These are phyloP conservation scores for Suillus americanus DNA, from an alignment of 768 basidiomycete genomes.

Conservation along the genomic window DNA sequence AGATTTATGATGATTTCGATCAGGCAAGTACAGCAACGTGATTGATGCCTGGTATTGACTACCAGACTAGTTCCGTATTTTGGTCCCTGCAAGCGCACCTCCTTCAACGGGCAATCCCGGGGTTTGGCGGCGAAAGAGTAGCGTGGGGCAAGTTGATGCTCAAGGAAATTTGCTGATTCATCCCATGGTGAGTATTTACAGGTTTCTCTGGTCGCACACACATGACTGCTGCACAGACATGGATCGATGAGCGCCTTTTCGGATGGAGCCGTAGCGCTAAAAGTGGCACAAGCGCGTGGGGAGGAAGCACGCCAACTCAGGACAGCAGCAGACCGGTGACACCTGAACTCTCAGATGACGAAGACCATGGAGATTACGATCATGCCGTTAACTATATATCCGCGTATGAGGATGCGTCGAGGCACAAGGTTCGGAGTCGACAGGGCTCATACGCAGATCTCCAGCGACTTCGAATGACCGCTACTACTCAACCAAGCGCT, in stretches of 20 bases:
- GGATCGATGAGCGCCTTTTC: constrained; percentile 92
- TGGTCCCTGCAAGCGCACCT: constrained; percentile 79
- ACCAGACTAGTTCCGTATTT: constrained; percentile 62
- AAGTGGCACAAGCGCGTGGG: constrained; percentile 89
- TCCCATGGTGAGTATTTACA: constrained; percentile 64
- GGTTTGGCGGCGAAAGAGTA: constrained; percentile 77
- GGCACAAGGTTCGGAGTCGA: constrained; percentile 54
- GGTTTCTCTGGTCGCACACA: constrained; percentile 1
- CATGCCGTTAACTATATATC: constrained; percentile 74
- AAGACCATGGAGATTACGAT: constrained; percentile 90
- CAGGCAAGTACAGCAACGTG: constrained; percentile 44
- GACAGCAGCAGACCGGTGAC: constrained; percentile 65
- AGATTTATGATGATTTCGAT: constrained; percentile 85
- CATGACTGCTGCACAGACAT: constrained; percentile 44
- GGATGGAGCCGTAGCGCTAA: constrained; percentile 82
- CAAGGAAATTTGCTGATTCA: constrained; percentile 84
- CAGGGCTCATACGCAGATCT: constrained; percentile 82
- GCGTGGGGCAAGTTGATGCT: constrained; percentile 79
- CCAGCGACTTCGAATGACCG: constrained; percentile 56
- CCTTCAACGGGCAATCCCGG: constrained; percentile 75
- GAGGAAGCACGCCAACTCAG: constrained; percentile 51
- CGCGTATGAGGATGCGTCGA: constrained; percentile 43
- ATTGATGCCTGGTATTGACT: constrained; percentile 6
- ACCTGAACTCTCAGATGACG: constrained; percentile 81
- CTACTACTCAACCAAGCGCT: constrained; percentile 13